Base-by-base conservation (phyloP, 176 grass and related monocot genomes). In the Tillandsia leiboldiana region DNA sequence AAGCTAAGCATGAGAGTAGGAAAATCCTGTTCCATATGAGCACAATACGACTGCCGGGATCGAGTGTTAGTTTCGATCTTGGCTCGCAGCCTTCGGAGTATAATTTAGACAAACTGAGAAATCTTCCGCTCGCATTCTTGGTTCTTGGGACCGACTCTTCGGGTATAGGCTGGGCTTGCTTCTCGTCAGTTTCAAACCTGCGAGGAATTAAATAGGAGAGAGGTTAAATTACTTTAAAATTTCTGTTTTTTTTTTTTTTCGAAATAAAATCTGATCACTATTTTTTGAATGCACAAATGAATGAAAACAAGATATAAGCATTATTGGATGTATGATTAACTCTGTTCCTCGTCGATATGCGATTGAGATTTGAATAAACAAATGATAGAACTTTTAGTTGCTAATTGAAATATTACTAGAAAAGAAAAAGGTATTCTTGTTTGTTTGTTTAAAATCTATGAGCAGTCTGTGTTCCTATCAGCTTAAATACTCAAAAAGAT, bases 11-110 rank as follows among this genome's bases (percentile, higher is more conserved):
- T 20, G 75, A 82, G 17, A 68, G 20, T 24, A 85, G 81, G 68
- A 85, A 82, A 61, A 71, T 56, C 5, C 79, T 66, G 14, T 85
- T 85, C 87, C 78, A 85, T 66, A 47, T 75, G 29, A 77, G 59
- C 12, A 71, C 6, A 73, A 20, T 69, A 5, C 62, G 26, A 50
- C 82, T 72, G 42, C 69, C 75, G 11, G 87, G 83, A 33, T 89
- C 82, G 20, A 85, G 64, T 20, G 85, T 85, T 20, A 65, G 67
- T 53, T 64, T 75, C 59, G 26, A 48, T 51, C 65, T 26, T 1
- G 74, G 26, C 51, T 77, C 52, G 12, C 27, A 29, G 52, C 57
- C 65, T 42, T 59, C 65, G 1, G 74, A 26, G 65, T 49, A 68
- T 53, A 67, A 64, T 68, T 48, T 77, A 8, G 74, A 68, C 65